These are phyloP conservation scores for Echites panduratus DNA, from an alignment of 257 asterid species.

Conservation along the genomic window DNA sequence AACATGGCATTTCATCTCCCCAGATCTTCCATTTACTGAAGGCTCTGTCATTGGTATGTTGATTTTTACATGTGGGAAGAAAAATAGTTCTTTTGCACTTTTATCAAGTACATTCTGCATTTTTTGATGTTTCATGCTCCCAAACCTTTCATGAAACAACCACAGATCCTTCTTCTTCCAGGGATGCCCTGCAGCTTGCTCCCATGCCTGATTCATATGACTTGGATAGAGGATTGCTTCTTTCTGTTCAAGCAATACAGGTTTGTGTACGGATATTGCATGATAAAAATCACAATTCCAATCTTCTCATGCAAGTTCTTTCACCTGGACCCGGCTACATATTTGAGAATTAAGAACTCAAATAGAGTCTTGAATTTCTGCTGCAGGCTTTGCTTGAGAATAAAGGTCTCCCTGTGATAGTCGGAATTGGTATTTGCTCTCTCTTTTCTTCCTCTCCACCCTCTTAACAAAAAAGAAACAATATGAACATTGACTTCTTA, in stretches of 20 bases:
- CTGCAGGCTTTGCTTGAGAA: slow-evolving; percentile 91
- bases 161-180: slow-evolving; percentile 77
- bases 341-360: slow-evolving; percentile 15
- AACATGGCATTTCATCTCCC: slow-evolving; percentile 72
- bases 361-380: slow-evolving; percentile 13
- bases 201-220: slow-evolving; percentile 94
- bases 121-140: slow-evolving; percentile 15
- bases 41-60: slow-evolving; percentile 42
- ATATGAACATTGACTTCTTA: neutral
- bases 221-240: slow-evolving; percentile 94
- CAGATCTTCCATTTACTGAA: slow-evolving; percentile 44
- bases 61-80: neutral
- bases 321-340: slow-evolving; percentile 9
- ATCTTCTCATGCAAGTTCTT: slow-evolving; percentile 17
- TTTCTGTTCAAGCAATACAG: slow-evolving; percentile 95
- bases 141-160: slow-evolving; percentile 51
- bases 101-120: neutral
- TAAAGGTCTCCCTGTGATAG: slow-evolving; percentile 93
- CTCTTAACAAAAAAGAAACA: neutral
- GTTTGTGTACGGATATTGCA: slow-evolving; percentile 29
- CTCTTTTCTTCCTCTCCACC: slow-evolving; percentile 10
- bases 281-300: slow-evolving; percentile 8
- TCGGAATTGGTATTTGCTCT: slow-evolving; percentile 76
- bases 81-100: neutral
- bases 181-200: slow-evolving; percentile 72